Conservation (phyloP, 2,329 filamentous ascomycete genomes). For the Colletotrichum tamarilloi region DNA sequence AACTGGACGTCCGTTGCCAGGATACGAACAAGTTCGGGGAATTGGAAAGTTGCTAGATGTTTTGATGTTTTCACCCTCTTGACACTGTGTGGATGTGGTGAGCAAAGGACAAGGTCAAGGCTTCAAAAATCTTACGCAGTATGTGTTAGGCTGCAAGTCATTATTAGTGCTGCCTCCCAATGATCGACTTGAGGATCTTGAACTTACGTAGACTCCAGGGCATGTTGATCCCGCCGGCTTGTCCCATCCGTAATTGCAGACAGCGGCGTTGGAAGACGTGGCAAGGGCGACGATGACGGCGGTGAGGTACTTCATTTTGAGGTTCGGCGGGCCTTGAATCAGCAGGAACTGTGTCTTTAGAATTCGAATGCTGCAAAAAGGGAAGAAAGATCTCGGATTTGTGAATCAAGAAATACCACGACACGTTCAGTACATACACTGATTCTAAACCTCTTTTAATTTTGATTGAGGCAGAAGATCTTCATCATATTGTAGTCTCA, state of each 20-base stretch:
- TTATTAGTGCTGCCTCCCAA: neutral
- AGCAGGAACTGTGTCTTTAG: neutral
- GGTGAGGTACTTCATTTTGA: neutral
- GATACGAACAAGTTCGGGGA: neutral
- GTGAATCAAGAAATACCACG: neutral
- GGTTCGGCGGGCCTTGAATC: neutral
- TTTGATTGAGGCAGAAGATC: neutral
- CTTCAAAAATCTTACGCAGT: neutral
- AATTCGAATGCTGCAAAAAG: too few relatives aligned
- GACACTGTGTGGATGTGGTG: neutral
- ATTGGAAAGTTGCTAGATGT: neutral
- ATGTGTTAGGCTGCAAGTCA: neutral
- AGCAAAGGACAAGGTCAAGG: neutral
- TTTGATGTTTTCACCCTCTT: neutral
- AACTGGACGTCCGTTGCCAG: neutral
- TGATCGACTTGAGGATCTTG: neutral
- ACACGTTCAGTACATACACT: neutral
- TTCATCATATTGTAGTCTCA: neutral
- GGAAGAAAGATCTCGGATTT: neutral
- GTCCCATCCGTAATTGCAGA: neutral
- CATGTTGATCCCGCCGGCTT: neutral
- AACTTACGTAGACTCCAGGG: neutral
- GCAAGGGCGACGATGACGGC: neutral
- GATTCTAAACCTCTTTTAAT: neutral
- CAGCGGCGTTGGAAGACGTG: neutral